Evolutionary conservation across 345 rosid genomes (phyloP).

Genomic region (Syzygium jambos): DNA sequence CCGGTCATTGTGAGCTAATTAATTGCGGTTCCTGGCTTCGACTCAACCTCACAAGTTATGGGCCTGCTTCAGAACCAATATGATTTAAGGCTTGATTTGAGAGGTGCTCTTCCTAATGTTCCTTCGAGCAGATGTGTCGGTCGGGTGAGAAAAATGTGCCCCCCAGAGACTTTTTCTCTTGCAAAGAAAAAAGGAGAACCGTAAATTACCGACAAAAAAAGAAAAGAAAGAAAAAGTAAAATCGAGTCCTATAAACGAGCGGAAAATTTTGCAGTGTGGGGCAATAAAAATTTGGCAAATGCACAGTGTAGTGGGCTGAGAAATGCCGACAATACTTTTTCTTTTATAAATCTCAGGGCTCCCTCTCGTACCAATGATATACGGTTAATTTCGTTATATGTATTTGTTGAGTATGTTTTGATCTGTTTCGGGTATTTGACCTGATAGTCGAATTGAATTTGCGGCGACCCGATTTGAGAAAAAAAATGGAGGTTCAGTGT

Average conservation of each 20-base stretch:
- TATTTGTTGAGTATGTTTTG: no score
- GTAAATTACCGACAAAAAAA: not conserved
- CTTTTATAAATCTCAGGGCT: no score
- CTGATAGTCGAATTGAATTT: no score
- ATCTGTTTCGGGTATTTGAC: no score
- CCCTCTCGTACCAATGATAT: no score
- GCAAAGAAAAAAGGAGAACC: not conserved
- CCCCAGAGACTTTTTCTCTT: not conserved
- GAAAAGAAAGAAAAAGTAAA: not conserved
- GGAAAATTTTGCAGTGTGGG: no score
- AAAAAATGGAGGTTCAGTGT: no score
- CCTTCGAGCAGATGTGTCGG: not conserved
- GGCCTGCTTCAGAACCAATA: not conserved
- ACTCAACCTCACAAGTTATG: not conserved
- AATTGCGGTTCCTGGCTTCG: not conserved
- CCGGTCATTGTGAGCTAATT: not conserved
- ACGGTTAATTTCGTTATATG: no score
- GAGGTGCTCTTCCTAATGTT: not conserved
- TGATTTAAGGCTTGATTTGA: not conserved
- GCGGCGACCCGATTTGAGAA: no score
- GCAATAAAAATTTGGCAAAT: no score
- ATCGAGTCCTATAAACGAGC: not conserved
- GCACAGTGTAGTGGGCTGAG: no score
- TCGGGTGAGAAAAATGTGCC: not conserved
- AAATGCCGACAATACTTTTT: no score